Evolutionary conservation across 305 asterid species (phyloP), one percentile per base, ranked within the genome.

Genomic region (Fraxinus xanthoxyloides): DNA sequence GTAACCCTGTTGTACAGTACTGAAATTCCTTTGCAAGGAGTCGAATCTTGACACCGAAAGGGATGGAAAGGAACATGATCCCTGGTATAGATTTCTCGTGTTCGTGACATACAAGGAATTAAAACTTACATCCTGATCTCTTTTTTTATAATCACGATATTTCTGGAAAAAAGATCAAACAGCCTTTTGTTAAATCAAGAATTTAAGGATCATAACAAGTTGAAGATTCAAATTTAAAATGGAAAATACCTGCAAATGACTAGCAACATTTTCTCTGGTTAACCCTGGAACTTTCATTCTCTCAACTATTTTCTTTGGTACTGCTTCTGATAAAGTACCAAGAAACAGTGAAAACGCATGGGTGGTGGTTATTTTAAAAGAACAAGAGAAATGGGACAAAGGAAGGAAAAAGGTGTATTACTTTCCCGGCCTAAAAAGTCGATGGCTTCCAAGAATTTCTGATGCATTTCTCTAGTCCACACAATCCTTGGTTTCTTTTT

Each of bases 221-320:
- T 54, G 63, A 54, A n/a, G 24, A 54, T 54, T 54, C 26, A 51
- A 38, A 24, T 38, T 59, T 46, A 63, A 61, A 69, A 3, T 32
- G 38, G 82, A 79, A 77, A 76, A 72, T 63, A 92, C 98, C 98
- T 95, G 98, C 81, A 93, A 89, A 88, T 93, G 97, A 80, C 98
- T 93, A 69, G 98, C 97, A 81, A 95, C 94, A 70, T 91, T 89
- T 87, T 92, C 98, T 84, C 97, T 88, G 72, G 87, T 92, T 87
- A 95, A 89, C 72, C 91, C 90, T 0, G 95, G 93, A 73, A 85
- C 82, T 13, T 87, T 88, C 98, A 95, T 93, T 70, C 85, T 82
- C 82, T 93, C 94, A 32, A 88, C 92, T 77, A 95, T 92, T 86
- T 86, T 95, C 89, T 90, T 95, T 1, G 97, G 97, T 77, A 93